Percentiles rank a stretch among this genome's conserved stretches.
These are phyloP conservation scores for Didymella arachidicola DNA, from an alignment of 2,329 filamentous ascomycete genomes.

Conservation along the genomic window DNA sequence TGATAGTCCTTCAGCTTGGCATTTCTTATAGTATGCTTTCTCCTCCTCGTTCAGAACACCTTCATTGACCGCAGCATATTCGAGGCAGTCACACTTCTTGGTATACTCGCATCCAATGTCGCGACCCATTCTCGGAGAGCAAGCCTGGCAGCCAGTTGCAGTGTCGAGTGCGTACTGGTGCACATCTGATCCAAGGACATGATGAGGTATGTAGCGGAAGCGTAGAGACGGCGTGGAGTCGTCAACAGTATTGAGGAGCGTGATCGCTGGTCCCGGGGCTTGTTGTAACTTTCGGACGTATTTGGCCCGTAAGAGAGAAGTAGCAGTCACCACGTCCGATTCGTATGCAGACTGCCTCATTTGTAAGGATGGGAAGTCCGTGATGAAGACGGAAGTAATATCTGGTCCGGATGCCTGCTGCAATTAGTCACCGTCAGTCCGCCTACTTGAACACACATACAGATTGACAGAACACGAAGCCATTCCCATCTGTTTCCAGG, in stretches of 20 bases:
- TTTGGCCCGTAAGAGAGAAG: conserved; percentile 48
- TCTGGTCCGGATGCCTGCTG: conserved; percentile 4
- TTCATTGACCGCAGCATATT: conserved; percentile 63
- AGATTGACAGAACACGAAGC: conserved; percentile 46
- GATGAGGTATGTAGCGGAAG: conserved; percentile 74
- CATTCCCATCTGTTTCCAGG: conserved; percentile 48
- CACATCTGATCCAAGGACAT: conserved; percentile 66
- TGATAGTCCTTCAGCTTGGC: conserved; percentile 30
- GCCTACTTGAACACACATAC: conserved; percentile 28
- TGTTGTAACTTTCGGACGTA: conserved; percentile 46
- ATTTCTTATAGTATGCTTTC: conserved; percentile 33
- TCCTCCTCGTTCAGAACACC: conserved; percentile 42
- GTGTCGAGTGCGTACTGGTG: conserved; percentile 67
- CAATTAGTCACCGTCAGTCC: background rate
- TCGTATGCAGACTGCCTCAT: conserved; percentile 46
- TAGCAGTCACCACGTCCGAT: conserved; percentile 43
- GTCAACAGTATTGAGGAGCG: conserved; percentile 70
- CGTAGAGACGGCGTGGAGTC: conserved; percentile 62
- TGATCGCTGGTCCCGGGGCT: conserved; percentile 55
- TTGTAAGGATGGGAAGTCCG: conserved; percentile 44
- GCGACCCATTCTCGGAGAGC: conserved; percentile 62
- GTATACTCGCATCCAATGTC: conserved; percentile 68
- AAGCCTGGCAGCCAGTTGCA: conserved; percentile 71
- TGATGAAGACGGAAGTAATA: conserved; percentile 28
- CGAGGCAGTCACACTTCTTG: conserved; percentile 70